Percentiles rank a stretch among this genome's conserved stretches.
These are phyloP conservation scores for Pseudogymnoascus verrucosus DNA, from an alignment of 2,329 filamentous ascomycete species.

Conservation along the genomic window DNA sequence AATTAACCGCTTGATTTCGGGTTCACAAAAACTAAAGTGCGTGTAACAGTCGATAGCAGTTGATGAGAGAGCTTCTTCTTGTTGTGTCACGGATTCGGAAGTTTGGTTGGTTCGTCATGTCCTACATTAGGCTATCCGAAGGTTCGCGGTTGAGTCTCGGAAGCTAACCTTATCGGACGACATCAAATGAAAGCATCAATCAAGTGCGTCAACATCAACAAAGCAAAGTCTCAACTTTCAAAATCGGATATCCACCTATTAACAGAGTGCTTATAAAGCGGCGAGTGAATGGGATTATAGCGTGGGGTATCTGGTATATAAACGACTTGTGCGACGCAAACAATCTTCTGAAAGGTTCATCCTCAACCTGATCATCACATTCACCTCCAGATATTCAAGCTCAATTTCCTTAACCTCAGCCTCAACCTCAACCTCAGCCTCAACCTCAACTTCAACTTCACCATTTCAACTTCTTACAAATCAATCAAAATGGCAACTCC, in stretches of 20 bases:
- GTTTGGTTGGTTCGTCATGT: not conserved
- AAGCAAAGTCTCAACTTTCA: not conserved
- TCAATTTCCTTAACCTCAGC: not conserved
- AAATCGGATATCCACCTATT: not conserved
- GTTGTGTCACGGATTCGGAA: not conserved
- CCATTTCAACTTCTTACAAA: not conserved
- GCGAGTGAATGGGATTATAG: not conserved
- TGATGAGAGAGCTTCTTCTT: not conserved
- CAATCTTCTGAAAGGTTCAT: not conserved
- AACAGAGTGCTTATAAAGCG: not conserved
- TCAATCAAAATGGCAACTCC: constrained; percentile 25
- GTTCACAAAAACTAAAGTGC: not conserved
- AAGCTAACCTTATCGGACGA: constrained; percentile 11
- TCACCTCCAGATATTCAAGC: not conserved
- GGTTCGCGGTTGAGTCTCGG: not conserved
- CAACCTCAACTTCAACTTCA: not conserved
- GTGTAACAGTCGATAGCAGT: not conserved
- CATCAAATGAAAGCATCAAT: not conserved
- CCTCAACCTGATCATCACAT: not conserved
- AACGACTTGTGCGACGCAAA: not conserved
- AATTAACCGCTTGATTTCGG: not conserved
- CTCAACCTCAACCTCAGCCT: not conserved
- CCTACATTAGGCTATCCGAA: not conserved
- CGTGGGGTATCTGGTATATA: not conserved
- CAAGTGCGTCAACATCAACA: not conserved